Conservation (phyloP, 148 eudicot genomes). For the Agrostemma githago region DNA sequence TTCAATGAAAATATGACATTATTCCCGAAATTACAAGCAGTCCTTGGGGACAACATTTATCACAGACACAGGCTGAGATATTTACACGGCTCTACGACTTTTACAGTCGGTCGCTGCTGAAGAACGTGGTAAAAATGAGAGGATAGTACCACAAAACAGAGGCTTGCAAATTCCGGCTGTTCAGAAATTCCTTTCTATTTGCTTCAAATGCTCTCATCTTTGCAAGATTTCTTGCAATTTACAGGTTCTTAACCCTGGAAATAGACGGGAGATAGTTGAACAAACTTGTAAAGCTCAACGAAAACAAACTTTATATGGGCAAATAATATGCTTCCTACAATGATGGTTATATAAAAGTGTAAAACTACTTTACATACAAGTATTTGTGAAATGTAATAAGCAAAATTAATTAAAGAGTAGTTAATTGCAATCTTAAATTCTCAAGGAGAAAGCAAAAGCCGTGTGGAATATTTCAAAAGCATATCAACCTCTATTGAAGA, state of each 20-base stretch:
- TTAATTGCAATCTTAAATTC: background rate
- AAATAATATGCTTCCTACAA: background rate
- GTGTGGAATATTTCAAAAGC: background rate
- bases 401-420: background rate
- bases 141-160: background rate
- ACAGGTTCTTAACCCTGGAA: background rate
- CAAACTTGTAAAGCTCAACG: no score
- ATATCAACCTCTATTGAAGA: slow-evolving; percentile 2
- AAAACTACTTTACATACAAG: background rate
- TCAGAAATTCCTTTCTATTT: background rate
- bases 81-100: background rate
- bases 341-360: background rate
- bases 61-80: background rate
- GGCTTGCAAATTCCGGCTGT: background rate
- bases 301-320: no score
- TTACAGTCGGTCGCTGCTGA: background rate
- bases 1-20: background rate
- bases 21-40: background rate
- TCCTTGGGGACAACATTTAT: background rate
- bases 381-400: background rate
- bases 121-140: background rate
- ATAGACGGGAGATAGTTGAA: background rate
- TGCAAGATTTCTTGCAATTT: slow-evolving; percentile 6
- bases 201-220: background rate
- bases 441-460: background rate